phyloP scores from a whole-genome alignment of 805 yeast species.

The Teunomyces stri region DNA sequence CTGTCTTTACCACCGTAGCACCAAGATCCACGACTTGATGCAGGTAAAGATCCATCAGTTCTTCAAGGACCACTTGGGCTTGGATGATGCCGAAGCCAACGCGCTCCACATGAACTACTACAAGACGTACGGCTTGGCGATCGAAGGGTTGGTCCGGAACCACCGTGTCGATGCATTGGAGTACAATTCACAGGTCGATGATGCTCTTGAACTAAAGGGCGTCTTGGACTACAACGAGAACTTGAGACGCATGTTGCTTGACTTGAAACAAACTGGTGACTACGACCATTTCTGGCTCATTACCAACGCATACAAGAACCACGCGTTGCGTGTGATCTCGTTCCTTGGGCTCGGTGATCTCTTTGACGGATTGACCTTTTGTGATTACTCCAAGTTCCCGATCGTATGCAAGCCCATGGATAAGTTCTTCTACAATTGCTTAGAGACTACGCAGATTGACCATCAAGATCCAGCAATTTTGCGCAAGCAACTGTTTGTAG shows the following conservation, averaged over 20 bases:
- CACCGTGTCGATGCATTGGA: conserved; percentile 82
- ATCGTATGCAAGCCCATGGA: conserved; percentile 89
- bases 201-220: conserved; percentile 79
- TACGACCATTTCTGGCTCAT: conserved; percentile 83
- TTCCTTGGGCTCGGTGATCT: conserved; percentile 87
- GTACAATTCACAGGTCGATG: conserved; percentile 87
- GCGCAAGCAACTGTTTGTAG: conserved; percentile 68
- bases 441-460: conserved; percentile 59
- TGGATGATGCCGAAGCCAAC: conserved; percentile 73
- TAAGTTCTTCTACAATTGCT: conserved; percentile 61
- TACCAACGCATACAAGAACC: conserved; percentile 92
- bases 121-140: conserved; percentile 84
- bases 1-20: conserved; percentile 75
- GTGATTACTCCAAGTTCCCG: conserved; percentile 74
- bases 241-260: conserved; percentile 51
- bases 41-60: conserved; percentile 79
- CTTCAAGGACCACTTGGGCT: conserved; percentile 60
- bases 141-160: conserved; percentile 77
- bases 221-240: conserved; percentile 64
- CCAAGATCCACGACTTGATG: conserved; percentile 83
- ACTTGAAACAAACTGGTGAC: conserved; percentile 42
- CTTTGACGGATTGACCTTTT: conserved; percentile 90
- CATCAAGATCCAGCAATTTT: conserved; percentile 27
- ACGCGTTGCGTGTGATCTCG: conserved; percentile 76
- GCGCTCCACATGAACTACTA: conserved; percentile 72